Evolutionary conservation across 2,329 filamentous ascomycete genomes (phyloP).

Genomic region (Arthrobotrys iridis): DNA sequence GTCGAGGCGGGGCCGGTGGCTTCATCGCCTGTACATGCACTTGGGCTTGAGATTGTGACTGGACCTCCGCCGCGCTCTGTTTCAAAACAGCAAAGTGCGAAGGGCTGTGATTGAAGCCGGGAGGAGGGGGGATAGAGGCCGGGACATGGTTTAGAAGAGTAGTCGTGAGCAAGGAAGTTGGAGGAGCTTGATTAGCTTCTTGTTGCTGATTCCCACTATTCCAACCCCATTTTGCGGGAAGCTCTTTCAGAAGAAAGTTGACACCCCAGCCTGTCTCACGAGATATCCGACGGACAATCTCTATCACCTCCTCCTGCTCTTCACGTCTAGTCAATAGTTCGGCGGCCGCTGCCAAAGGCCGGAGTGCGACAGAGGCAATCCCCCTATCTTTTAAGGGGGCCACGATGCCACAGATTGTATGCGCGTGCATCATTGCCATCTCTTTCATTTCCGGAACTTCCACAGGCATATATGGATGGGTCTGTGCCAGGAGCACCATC

Average conservation of each 20-base stretch:
- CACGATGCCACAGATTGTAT: slow-evolving; percentile 87
- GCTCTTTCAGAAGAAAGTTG: slow-evolving; percentile 74
- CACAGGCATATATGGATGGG: slow-evolving; percentile 74
- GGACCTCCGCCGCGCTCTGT: slow-evolving; percentile 30
- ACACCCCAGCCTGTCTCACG: slow-evolving; percentile 82
- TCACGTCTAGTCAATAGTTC: slow-evolving; percentile 73
- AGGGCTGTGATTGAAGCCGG: slow-evolving; percentile 54
- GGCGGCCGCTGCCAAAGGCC: slow-evolving; percentile 80
- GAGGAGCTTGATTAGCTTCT: slow-evolving; percentile 58
- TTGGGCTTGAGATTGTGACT: not conserved
- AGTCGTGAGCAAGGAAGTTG: slow-evolving; percentile 59
- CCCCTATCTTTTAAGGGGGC: slow-evolving; percentile 84
- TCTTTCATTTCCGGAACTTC: slow-evolving; percentile 74
- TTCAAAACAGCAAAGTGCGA: slow-evolving; percentile 55
- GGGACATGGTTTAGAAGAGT: slow-evolving; percentile 55
- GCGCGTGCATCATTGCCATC: slow-evolving; percentile 77
- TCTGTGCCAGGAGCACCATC: slow-evolving; percentile 80
- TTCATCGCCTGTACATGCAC: slow-evolving; percentile 33
- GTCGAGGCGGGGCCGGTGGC: slow-evolving; percentile 28
- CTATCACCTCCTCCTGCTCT: slow-evolving; percentile 83
- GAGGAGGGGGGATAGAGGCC: slow-evolving; percentile 60
- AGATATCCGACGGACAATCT: slow-evolving; percentile 78
- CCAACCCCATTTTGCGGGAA: slow-evolving; percentile 83
- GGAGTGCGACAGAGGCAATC: slow-evolving; percentile 80
- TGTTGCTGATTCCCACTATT: slow-evolving; percentile 61